Conservation (phyloP, 2,329 filamentous ascomycete genomes). For the Trichoderma sp. region DNA sequence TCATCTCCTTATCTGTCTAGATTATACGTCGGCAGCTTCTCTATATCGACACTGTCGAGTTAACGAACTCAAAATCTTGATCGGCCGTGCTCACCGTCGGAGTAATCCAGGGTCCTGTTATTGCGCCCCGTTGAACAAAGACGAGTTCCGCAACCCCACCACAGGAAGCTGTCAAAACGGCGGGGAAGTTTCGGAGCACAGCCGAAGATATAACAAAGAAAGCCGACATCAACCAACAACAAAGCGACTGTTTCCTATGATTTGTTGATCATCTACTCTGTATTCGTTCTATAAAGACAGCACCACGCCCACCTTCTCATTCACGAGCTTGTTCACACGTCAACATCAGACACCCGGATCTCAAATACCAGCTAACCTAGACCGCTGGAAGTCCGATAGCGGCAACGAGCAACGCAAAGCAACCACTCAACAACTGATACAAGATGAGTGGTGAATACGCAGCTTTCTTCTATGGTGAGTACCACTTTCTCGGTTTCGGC, state of each 20-base stretch:
- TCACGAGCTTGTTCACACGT: neutral
- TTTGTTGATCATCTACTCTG: neutral
- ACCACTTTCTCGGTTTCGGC: too few relatives aligned
- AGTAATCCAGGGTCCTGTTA: neutral
- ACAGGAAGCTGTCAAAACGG: neutral
- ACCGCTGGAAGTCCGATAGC: neutral
- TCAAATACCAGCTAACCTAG: neutral
- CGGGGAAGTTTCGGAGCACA: slow-evolving; percentile 17
- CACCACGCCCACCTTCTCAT: neutral
- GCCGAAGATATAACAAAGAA: slow-evolving; percentile 16
- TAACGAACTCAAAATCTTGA: neutral
- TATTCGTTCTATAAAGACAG: neutral
- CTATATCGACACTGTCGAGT: too few relatives aligned
- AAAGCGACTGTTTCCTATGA: neutral
- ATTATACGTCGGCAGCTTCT: too few relatives aligned
- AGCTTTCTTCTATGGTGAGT: slow-evolving; percentile 61
- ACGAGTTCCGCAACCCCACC: slow-evolving; percentile 7
- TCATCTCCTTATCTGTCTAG: too few relatives aligned
- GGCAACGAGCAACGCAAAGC: neutral
- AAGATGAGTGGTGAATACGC: slow-evolving; percentile 49
- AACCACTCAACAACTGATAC: neutral
- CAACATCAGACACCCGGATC: too few relatives aligned
- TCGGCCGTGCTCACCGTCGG: neutral
- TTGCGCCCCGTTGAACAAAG: neutral
- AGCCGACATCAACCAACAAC: neutral